phyloP scores from a whole-genome alignment of 1,284 basidiomycete species.

The Entoloma clypeatum region DNA sequence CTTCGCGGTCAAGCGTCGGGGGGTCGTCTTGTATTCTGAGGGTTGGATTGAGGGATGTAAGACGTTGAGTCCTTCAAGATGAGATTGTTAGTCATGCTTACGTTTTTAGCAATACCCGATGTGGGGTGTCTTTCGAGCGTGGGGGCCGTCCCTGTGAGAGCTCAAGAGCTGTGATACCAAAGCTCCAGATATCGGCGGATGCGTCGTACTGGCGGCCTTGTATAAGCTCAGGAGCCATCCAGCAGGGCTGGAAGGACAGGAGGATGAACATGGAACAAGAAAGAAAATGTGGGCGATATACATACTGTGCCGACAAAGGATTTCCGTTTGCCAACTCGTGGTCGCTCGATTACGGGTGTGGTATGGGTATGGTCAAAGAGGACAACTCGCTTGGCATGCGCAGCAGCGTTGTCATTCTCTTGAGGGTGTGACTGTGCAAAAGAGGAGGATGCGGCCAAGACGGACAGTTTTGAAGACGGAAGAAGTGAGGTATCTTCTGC shows the following conservation, averaged over 20 bases:
- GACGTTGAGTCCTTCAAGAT: constrained; percentile 13
- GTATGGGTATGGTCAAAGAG: constrained; percentile 31
- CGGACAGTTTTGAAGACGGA: constrained; percentile 9
- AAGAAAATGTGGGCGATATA: not conserved
- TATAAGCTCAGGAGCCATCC: constrained; percentile 93
- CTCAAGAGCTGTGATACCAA: constrained; percentile 87
- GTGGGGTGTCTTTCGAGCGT: constrained; percentile 70
- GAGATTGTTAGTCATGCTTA: constrained; percentile 27
- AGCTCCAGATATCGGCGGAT: constrained; percentile 89
- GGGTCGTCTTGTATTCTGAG: constrained; percentile 65
- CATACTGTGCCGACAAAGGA: constrained; percentile 84
- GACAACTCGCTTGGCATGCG: constrained; percentile 29
- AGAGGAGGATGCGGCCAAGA: constrained; percentile 7
- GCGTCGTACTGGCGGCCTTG: constrained; percentile 80
- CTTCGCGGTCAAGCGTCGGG: constrained; percentile 70
- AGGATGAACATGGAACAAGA: constrained; percentile 5
- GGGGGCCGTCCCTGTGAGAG: constrained; percentile 82
- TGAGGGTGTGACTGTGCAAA: constrained; percentile 12
- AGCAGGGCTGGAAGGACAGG: constrained; percentile 61
- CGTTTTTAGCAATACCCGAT: constrained; percentile 75
- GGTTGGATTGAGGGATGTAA: constrained; percentile 14
- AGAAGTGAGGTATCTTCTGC: constrained; percentile 52
- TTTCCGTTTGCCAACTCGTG: constrained; percentile 64
- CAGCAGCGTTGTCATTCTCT: constrained; percentile 8
- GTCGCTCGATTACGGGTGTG: constrained; percentile 27